Conservation (phyloP, 2,329 filamentous ascomycete species). For the Stagonosporopsis chrysanthemi region DNA sequence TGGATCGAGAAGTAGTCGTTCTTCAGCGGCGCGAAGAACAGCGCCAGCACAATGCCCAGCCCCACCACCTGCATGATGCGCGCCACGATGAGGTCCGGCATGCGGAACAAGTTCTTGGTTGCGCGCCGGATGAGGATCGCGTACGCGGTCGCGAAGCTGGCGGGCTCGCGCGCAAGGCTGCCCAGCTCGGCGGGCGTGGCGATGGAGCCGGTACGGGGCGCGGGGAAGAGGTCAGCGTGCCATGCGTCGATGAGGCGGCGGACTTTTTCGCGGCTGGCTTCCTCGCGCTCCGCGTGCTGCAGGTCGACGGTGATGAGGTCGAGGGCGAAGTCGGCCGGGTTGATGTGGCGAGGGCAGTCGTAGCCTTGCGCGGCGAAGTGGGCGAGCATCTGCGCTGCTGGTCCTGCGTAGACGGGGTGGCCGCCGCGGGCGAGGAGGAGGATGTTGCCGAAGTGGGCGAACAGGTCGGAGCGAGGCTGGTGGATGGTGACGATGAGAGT, state of each 20-base stretch:
- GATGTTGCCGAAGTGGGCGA: slow-evolving; percentile 74
- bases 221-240: slow-evolving; percentile 48
- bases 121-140: slow-evolving; percentile 73
- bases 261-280: slow-evolving; percentile 68
- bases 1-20: slow-evolving; percentile 75
- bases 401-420: slow-evolving; percentile 71
- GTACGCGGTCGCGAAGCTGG: slow-evolving; percentile 68
- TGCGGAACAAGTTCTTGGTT: slow-evolving; percentile 64
- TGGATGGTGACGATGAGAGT: slow-evolving; percentile 81
- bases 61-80: slow-evolving; percentile 51
- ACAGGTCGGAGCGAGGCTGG: slow-evolving; percentile 76
- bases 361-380: slow-evolving; percentile 69
- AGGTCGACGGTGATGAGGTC: slow-evolving; percentile 80
- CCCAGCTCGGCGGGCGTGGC: slow-evolving; percentile 76
- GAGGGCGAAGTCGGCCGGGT: slow-evolving; percentile 79
- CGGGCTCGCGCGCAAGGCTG: slow-evolving; percentile 68
- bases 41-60: slow-evolving; percentile 45
- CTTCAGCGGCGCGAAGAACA: slow-evolving; percentile 73
- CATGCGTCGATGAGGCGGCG: slow-evolving; percentile 67
- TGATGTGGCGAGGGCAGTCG: slow-evolving; percentile 72
- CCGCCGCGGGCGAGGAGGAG: slow-evolving; percentile 75
- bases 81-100: slow-evolving; percentile 46
- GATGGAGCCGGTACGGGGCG: slow-evolving; percentile 49
- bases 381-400: slow-evolving; percentile 67
- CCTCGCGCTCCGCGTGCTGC: slow-evolving; percentile 69